These are phyloP conservation scores for Francoa sonchifolia DNA, from an alignment of 441 rosid genomes.

Conservation along the genomic window DNA sequence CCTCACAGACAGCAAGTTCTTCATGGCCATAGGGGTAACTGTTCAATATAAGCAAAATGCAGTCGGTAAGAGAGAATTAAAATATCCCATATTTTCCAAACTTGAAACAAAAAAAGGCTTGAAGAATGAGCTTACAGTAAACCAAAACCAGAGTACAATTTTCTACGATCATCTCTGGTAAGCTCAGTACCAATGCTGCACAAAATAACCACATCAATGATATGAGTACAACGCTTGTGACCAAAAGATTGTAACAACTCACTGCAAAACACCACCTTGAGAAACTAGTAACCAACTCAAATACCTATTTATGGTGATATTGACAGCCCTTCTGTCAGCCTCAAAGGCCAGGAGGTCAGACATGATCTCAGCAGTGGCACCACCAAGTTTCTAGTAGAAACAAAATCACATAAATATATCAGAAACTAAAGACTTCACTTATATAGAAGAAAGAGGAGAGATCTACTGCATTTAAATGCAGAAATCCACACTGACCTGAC, in stretches of 20 bases:
- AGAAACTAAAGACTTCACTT: constrained; percentile 2
- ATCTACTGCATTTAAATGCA: constrained; percentile 4
- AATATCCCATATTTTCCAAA: neutral
- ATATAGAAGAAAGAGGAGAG: neutral
- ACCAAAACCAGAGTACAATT: constrained; percentile 86
- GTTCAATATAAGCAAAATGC: constrained; percentile 11
- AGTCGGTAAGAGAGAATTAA: constrained; percentile 5
- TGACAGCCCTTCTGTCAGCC: constrained; percentile 93
- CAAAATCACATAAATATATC: constrained; percentile 5
- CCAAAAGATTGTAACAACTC: neutral
- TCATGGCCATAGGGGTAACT: constrained; percentile 95
- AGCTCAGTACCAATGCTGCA: constrained; percentile 97
- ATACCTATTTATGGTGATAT: constrained; percentile 86
- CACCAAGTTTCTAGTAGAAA: constrained; percentile 72
- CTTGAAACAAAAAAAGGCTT: neutral
- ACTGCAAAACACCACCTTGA: neutral
- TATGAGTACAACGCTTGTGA: constrained; percentile 3
- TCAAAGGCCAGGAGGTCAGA: constrained; percentile 93
- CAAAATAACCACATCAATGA: constrained; percentile 1
- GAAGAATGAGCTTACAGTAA: constrained; percentile 49
- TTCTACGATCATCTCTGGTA: constrained; percentile 90
- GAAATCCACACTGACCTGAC: constrained; percentile 47
- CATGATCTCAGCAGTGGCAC: constrained; percentile 93
- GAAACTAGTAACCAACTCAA: neutral
- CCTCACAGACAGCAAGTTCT: constrained; percentile 91